Percentiles rank a stretch among this genome's conserved stretches.
Conservation (phyloP, 164 flowering plant species). For the Umbellularia californica region DNA sequence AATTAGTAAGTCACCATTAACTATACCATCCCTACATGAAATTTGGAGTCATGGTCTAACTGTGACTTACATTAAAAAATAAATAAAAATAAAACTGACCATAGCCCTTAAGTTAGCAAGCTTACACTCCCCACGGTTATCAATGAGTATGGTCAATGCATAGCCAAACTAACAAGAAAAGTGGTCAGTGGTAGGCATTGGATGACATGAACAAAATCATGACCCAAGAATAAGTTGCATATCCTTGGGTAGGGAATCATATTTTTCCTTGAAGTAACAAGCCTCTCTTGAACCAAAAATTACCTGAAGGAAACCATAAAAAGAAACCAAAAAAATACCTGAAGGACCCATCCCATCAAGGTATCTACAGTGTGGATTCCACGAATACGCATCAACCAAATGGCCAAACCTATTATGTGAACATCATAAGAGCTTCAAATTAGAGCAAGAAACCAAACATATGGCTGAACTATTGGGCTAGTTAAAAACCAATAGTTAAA, state of each 20-base stretch:
- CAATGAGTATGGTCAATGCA: no score
- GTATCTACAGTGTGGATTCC: constrained; percentile 92
- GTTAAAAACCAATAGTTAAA: background rate
- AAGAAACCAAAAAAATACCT: constrained; percentile 41
- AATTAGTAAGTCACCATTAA: no score
- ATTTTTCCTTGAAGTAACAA: no score
- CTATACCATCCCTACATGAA: no score
- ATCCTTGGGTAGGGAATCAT: background rate
- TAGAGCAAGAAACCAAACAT: background rate
- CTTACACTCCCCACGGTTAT: no score
- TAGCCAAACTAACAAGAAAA: no score
- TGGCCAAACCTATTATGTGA: constrained; percentile 67
- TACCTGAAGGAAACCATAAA: background rate
- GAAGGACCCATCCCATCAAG: constrained; percentile 85
- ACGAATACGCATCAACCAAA: constrained; percentile 80
- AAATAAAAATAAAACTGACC: no score
- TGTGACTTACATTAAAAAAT: no score
- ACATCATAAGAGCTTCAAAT: background rate
- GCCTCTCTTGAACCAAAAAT: background rate
- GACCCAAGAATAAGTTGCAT: background rate
- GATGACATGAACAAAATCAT: background rate
- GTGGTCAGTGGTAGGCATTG: no score
- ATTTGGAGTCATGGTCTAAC: no score
- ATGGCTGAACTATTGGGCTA: background rate
- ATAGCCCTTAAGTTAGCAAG: no score